Conservation (phyloP, 805 yeast genomes). For the Kazachstania martiniae region DNA sequence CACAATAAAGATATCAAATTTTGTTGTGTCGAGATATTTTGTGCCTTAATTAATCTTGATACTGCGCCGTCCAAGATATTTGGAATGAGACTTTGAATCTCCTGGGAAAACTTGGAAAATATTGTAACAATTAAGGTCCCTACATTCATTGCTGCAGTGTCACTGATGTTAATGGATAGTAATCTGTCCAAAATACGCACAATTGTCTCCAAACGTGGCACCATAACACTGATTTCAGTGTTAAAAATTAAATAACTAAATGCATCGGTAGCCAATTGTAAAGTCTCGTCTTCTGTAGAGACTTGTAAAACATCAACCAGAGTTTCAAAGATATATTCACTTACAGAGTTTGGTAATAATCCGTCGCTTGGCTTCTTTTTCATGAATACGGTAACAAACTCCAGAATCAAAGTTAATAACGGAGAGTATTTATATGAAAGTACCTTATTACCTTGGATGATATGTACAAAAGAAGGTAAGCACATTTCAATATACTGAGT, state of each 20-base stretch:
- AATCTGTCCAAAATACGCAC: constrained; percentile 52
- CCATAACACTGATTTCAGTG: constrained; percentile 19
- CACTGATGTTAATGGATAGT: constrained; percentile 60
- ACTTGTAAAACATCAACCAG: constrained; percentile 19
- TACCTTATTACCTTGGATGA: constrained; percentile 18
- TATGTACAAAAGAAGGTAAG: constrained; percentile 39
- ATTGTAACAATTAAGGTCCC: constrained; percentile 54
- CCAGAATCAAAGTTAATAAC: constrained; percentile 31
- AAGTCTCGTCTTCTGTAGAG: constrained; percentile 63
- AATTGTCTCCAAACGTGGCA: constrained; percentile 17
- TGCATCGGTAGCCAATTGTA: constrained; percentile 70
- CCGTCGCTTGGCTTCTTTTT: constrained; percentile 22
- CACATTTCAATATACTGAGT: constrained; percentile 38
- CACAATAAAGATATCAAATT: constrained; percentile 70
- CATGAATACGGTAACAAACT: constrained; percentile 21
- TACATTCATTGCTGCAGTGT: constrained; percentile 70
- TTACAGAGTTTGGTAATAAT: constrained; percentile 18
- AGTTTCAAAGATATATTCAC: constrained; percentile 18
- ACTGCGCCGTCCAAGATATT: constrained; percentile 70
- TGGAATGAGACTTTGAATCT: constrained; percentile 29
- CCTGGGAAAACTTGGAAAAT: constrained; percentile 39
- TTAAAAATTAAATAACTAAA: constrained; percentile 48
- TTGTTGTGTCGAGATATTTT: constrained; percentile 64
- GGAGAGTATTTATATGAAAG: constrained; percentile 43
- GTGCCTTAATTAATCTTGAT: constrained; percentile 50